Evolutionary conservation across 768 basidiomycete species (phyloP).

Genomic region (Pleurotus citrinopileatus): DNA sequence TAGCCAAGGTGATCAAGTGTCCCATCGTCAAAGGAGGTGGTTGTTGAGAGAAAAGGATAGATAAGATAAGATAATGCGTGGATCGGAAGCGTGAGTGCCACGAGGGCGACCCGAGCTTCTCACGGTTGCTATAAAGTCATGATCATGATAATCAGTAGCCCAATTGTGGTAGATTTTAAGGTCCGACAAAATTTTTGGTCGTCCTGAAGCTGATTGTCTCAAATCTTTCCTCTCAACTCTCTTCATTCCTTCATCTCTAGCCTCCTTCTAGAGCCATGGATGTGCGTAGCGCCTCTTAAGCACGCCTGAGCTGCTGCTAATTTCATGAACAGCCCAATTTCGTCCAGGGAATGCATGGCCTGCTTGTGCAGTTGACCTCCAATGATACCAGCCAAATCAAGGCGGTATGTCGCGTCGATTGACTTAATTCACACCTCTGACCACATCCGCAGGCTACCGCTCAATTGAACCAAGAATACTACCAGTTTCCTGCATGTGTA

Average conservation of each 20-base stretch:
- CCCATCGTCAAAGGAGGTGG: conserved; percentile 47
- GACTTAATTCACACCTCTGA: conserved; percentile 12
- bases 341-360: conserved; percentile 78
- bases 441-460: conserved; percentile 71
- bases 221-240: conserved; percentile 24
- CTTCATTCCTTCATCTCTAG: conserved; percentile 23
- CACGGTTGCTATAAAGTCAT: conserved; percentile 5
- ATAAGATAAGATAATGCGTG: not conserved
- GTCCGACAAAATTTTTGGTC: conserved; percentile 59
- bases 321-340: conserved; percentile 55
- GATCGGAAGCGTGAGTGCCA: not conserved
- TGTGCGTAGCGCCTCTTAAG: conserved; percentile 33
- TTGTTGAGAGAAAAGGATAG: not conserved
- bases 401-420: conserved; percentile 55
- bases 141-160: conserved; percentile 16
- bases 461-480: conserved; percentile 87
- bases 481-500: conserved; percentile 89
- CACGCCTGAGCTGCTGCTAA: conserved; percentile 15
- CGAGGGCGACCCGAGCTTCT: not conserved
- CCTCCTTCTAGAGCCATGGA: conserved; percentile 37
- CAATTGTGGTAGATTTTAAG: conserved; percentile 35
- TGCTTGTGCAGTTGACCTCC: conserved; percentile 81
- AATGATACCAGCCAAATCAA: conserved; percentile 90
- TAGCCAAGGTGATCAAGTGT: conserved; percentile 85
- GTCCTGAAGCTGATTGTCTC: conserved; percentile 18